Base-by-base conservation (phyloP, 2,329 filamentous ascomycete genomes). In the Ascochyta viciae-villosae region DNA sequence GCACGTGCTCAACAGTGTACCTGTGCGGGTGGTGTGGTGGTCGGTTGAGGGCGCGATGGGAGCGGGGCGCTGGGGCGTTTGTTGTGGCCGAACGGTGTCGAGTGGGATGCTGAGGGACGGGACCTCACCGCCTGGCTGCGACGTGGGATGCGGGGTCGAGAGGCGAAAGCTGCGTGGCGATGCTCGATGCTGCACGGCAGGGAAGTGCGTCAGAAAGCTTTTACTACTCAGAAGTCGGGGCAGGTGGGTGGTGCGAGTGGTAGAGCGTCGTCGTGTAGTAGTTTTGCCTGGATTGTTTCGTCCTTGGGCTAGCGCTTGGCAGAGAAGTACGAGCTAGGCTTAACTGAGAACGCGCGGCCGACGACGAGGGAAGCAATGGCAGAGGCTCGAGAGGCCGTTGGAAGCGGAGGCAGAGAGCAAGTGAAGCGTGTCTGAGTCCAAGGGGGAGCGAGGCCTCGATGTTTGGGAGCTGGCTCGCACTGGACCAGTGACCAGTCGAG, bases 81-180 rank as follows among this genome's bases (percentile, higher is more conserved):
- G 72, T 71, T 71, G 66, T 72, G 66, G 62, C 61, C 65, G 68
- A 65, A 70, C 64, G 61, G 64, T 70, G 63, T 72, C 60, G 68
- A 70, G 70, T 68, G 66, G 72, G 66, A 69, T 72, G 68, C 62
- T 67, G 63, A 59, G 62, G 65, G 47, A 50, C 47, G 37, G 41
- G 24, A 73, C 64, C 74, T 76, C 74, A 76, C 73, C 73, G 74
- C 73, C 71, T 71, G 67, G 64, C 61, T 43, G 63, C 55, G 55
- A 58, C 40, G 52, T 44, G 55, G 45, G 60, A 50, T 57, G 62
- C 58, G 61, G 58, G 52, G 60, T 55, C 42, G 60, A 54, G 39
- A 57, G 58, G 54, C 35, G 44, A 45, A 22, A 31, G 50, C 50
- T 54, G 55, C 29, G 52, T 53, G 57, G 55, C 49, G 52, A 35